These are phyloP conservation scores for Colletotrichum limetticola DNA, from an alignment of 2,329 filamentous ascomycete species.

Conservation along the genomic window DNA sequence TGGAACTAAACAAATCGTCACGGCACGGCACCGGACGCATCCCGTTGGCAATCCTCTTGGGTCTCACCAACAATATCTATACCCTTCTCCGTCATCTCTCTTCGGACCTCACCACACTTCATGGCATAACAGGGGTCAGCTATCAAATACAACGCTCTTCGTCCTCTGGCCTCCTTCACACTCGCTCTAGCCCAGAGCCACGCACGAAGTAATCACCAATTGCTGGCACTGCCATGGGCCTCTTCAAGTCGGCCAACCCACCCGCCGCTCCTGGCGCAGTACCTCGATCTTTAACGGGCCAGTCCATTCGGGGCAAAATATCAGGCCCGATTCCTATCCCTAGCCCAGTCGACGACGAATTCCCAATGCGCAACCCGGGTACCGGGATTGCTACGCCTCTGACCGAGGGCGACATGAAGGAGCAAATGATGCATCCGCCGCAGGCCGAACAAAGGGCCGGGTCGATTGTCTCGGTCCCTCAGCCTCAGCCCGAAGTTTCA, in stretches of 20 bases:
- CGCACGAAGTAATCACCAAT: constrained; percentile 12
- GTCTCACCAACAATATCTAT: constrained; percentile 24
- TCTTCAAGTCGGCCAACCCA: constrained; percentile 55
- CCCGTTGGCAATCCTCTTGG: constrained; percentile 5
- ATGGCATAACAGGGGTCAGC: constrained; percentile 31
- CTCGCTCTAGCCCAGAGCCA: constrained; percentile 18
- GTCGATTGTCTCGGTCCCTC: constrained; percentile 22
- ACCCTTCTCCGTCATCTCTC: constrained; percentile 18
- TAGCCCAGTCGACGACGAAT: constrained; percentile 61
- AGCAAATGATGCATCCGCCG: constrained; percentile 31
- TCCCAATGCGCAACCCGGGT: constrained; percentile 59
- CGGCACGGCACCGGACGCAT: constrained; percentile 27
- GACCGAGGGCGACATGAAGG: constrained; percentile 39
- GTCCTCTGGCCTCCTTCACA: constrained; percentile 2
- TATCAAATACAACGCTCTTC: constrained; percentile 32
- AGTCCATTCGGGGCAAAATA: constrained; percentile 68
- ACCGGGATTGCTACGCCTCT: constrained; percentile 47
- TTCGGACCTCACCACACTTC: neutral
- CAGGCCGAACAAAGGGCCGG: constrained; percentile 14
- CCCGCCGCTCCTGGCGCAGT: constrained; percentile 51
- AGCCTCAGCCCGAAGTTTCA: constrained; percentile 15
- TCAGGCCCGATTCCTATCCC: constrained; percentile 70
- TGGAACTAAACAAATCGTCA: constrained; percentile 18
- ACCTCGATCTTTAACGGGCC: constrained; percentile 46
- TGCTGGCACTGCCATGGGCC: constrained; percentile 44